Evolutionary conservation across 331 rosid genomes (phyloP), one percentile per base, ranked within the genome.

Genomic region (Prunus yedoensis): DNA sequence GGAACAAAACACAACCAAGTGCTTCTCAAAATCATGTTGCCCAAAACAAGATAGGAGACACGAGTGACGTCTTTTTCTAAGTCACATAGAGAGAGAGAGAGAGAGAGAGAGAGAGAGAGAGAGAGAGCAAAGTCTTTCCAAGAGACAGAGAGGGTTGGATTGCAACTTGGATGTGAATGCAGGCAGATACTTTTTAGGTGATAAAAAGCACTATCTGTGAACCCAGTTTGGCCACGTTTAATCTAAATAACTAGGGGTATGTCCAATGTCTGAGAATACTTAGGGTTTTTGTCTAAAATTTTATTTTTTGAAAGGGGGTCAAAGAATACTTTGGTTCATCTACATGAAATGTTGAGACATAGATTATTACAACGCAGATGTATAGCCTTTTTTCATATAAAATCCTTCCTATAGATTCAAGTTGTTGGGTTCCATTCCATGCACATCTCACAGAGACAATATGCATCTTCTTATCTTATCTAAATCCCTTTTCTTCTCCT

Each of bases 401-500:
- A 38, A 38, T 38, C 43, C 43, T 38, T 43, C 16, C 8, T 52
- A 2, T 16, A 28, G 28, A 18, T 69, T 50, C 57, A 67, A 12
- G 49, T 17, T 17, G 59, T 43, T 59, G 62, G 76, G 27, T 41
- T 72, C 53, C 20, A 62, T 21, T 56, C 20, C 51, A n/a, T 28
- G 53, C 52, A 54, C 56, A 38, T 54, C 54, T 66, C 18, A 15
- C 16, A 56, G 43, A 4, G 32, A 67, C 50, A 46, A 49, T 68
- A 56, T 15, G 58, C 43, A 9, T 25, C 17, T 45, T 73, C 77
- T 72, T 41, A 72, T 72, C 75, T 70, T 30, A 35, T 52, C 56
- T 58, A 45, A 18, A 7, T 16, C 20, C 8, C 15, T 49, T 3
- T 25, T 45, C 4, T 54, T 45, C 28, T 21, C 45, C 2, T 45